A percentile compares a stretch with the other conserved stretches of the same genome.
Evolutionary conservation across 345 rosid species (phyloP).

Genomic region (Citrus hindsii): DNA sequence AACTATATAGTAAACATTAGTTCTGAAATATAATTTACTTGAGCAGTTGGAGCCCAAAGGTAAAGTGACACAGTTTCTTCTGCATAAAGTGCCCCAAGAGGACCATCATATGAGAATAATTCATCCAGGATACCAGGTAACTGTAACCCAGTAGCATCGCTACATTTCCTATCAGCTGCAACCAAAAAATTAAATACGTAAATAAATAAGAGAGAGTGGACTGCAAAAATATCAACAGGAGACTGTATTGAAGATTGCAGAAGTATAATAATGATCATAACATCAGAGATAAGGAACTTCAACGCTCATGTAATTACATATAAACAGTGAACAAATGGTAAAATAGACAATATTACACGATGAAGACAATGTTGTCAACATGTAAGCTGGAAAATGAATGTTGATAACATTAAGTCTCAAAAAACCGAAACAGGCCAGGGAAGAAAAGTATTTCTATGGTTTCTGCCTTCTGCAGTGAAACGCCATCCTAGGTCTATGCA

Average conservation of each 20-base stretch:
- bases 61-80: constrained; percentile 51
- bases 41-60: constrained; percentile 96
- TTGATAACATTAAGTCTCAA: neutral
- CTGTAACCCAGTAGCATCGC: constrained; percentile 73
- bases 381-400: neutral
- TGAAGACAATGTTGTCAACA: neutral
- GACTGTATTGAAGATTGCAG: neutral
- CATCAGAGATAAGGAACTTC: neutral
- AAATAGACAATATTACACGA: neutral
- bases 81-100: constrained; percentile 74
- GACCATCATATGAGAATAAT: constrained; percentile 79
- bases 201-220: neutral
- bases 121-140: constrained; percentile 83
- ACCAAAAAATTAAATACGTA: neutral
- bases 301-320: neutral
- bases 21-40: constrained; percentile 34
- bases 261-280: neutral
- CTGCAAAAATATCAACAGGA: neutral
- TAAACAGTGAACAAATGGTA: neutral
- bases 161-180: constrained; percentile 57
- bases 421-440: neutral
- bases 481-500: neutral
- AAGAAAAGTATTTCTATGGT: neutral
- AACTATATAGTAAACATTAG: neutral
- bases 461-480: neutral